Percentiles rank a stretch among this genome's conserved stretches.
Conservation (phyloP, 2,329 filamentous ascomycete genomes). For the Diplodia scrobiculata region DNA sequence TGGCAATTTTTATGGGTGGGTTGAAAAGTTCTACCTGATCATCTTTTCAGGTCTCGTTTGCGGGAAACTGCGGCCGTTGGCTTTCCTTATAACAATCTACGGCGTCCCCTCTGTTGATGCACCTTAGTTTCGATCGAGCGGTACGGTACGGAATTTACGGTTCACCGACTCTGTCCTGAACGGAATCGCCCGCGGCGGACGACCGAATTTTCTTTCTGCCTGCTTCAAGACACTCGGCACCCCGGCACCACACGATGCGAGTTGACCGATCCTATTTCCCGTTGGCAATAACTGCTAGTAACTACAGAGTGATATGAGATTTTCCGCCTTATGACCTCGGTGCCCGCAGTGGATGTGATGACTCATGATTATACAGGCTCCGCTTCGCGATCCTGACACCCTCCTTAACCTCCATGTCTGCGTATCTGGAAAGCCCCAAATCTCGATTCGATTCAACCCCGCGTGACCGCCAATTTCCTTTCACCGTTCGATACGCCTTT, state of each 20-base stretch:
- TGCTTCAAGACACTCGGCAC: slow-evolving; percentile 8
- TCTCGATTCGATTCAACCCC: background rate
- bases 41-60: slow-evolving; percentile 16
- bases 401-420: background rate
- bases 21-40: slow-evolving; percentile 26
- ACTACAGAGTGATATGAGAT: slow-evolving; percentile 25
- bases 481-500: background rate
- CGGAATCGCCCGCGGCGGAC: slow-evolving; percentile 25
- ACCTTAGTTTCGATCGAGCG: slow-evolving; percentile 25
- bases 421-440: background rate
- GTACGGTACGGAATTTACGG: slow-evolving; percentile 28
- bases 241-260: slow-evolving; percentile 17
- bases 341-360: slow-evolving; percentile 15
- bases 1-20: slow-evolving; percentile 17
- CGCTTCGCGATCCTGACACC: slow-evolving; percentile 14
- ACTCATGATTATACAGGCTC: slow-evolving; percentile 25
- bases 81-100: slow-evolving; percentile 25
- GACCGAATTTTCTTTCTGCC: slow-evolving; percentile 22
- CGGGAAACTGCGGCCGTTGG: slow-evolving; percentile 25
- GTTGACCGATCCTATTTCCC: slow-evolving; percentile 17
- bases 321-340: slow-evolving; percentile 16
- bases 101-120: slow-evolving; percentile 27
- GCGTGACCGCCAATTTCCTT: slow-evolving; percentile 14
- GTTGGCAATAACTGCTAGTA: slow-evolving; percentile 25
- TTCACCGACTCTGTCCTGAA: slow-evolving; percentile 23